Conservation (phyloP, 768 basidiomycete species). For the Termitomyces sp. region DNA sequence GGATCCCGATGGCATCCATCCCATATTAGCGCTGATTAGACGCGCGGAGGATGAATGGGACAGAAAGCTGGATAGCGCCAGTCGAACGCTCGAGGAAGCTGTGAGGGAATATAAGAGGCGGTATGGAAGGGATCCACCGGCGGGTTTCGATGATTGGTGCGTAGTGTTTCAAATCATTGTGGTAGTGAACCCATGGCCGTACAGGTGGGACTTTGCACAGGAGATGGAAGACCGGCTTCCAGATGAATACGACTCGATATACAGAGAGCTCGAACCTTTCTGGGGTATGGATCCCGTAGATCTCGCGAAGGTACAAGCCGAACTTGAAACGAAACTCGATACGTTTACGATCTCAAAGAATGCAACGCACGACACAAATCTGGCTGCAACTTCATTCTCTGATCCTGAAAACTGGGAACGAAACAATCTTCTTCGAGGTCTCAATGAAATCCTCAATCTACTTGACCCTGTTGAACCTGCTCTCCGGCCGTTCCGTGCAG, state of each 20-base stretch:
- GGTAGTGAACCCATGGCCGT: not conserved
- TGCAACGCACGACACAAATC: conserved; percentile 15
- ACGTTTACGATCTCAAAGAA: conserved; percentile 39
- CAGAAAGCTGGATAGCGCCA: conserved; percentile 51
- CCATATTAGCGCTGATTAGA: conserved; percentile 62
- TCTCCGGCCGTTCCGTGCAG: conserved; percentile 35
- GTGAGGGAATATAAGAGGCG: conserved; percentile 62
- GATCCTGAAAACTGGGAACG: conserved; percentile 18
- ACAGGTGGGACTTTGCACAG: conserved; percentile 52
- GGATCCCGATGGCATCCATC: conserved; percentile 38
- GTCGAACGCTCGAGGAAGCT: conserved; percentile 60
- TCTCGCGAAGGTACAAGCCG: conserved; percentile 28
- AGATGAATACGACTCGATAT: conserved; percentile 81
- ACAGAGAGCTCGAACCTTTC: conserved; percentile 77
- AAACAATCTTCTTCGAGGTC: conserved; percentile 16
- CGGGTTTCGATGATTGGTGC: conserved; percentile 77
- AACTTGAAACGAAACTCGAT: conserved; percentile 32
- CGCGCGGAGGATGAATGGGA: conserved; percentile 59
- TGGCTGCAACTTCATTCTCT: conserved; percentile 18
- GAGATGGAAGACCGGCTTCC: conserved; percentile 70
- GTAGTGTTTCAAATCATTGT: conserved; percentile 2
- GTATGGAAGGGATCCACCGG: conserved; percentile 63
- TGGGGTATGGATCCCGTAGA: conserved; percentile 56
- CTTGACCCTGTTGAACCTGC: conserved; percentile 30
- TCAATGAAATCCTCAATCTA: conserved; percentile 24